These are phyloP conservation scores for Aurifilum marmelostoma DNA, from an alignment of 2,329 filamentous ascomycete genomes.

Conservation along the genomic window DNA sequence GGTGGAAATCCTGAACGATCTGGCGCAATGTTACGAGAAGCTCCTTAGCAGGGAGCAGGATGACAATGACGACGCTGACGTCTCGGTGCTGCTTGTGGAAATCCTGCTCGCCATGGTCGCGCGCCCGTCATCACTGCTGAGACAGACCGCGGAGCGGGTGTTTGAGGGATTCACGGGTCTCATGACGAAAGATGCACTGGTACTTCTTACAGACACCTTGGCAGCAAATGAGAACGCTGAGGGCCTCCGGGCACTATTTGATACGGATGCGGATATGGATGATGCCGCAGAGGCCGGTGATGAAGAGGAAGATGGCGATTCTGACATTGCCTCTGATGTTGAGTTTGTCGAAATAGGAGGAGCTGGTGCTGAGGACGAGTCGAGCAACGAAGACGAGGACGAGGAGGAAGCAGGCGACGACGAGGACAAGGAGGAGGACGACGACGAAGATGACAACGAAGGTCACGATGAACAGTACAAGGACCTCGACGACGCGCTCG, in stretches of 20 bases:
- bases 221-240: slow-evolving; percentile 77
- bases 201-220: slow-evolving; percentile 69
- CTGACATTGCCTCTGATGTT: slow-evolving; percentile 46
- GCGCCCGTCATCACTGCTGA: slow-evolving; percentile 80
- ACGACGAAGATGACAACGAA: slow-evolving; percentile 44
- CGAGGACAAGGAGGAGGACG: slow-evolving; percentile 47
- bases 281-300: slow-evolving; percentile 50
- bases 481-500: slow-evolving; percentile 39
- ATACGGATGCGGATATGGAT: slow-evolving; percentile 63
- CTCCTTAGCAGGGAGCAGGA: slow-evolving; percentile 59
- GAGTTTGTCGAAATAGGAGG: slow-evolving; percentile 44
- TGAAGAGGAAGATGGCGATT: slow-evolving; percentile 46
- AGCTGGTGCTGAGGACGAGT: slow-evolving; percentile 40
- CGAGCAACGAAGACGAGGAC: slow-evolving; percentile 48
- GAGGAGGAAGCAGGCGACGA: slow-evolving; percentile 37
- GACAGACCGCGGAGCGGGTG: slow-evolving; percentile 84
- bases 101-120: slow-evolving; percentile 89
- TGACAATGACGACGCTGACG: slow-evolving; percentile 53
- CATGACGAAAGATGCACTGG: slow-evolving; percentile 73
- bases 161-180: slow-evolving; percentile 81
- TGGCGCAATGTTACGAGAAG: slow-evolving; percentile 75
- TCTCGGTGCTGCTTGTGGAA: slow-evolving; percentile 78
- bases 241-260: slow-evolving; percentile 86
- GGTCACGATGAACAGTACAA: slow-evolving; percentile 50
- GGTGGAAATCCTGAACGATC: slow-evolving; percentile 77